Evolutionary conservation across 768 basidiomycete genomes (phyloP).

Genomic region (Mycena vulgaris): DNA sequence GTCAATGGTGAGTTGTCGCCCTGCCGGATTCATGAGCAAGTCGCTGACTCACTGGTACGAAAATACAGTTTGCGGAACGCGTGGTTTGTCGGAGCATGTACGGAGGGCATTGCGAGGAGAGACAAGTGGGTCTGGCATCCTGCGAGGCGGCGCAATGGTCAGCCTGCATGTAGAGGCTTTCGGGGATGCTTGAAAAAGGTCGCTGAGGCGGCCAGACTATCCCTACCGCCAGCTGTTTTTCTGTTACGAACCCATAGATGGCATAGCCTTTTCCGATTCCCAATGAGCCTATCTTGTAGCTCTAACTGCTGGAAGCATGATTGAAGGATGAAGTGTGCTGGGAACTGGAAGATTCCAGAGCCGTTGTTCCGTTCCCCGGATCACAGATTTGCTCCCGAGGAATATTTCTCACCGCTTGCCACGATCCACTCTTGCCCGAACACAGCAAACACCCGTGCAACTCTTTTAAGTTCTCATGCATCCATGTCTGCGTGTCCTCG

Average conservation of each 20-base stretch:
- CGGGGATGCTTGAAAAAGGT: slow-evolving; percentile 44
- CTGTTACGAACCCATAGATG: not conserved
- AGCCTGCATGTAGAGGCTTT: slow-evolving; percentile 62
- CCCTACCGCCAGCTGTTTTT: too few species aligned
- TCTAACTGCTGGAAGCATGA: too few species aligned
- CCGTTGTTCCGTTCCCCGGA: too few species aligned
- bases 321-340: too few species aligned
- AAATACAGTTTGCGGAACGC: slow-evolving; percentile 65
- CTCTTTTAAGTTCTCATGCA: not conserved
- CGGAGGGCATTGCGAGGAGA: slow-evolving; percentile 52
- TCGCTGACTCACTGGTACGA: not conserved
- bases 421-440: too few species aligned
- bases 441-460: too few species aligned
- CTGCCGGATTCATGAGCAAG: not conserved
- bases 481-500: slow-evolving; percentile 2
- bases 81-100: slow-evolving; percentile 54
- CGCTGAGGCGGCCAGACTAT: too few species aligned
- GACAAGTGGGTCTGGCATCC: slow-evolving; percentile 53
- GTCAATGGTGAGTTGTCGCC: slow-evolving; percentile 60
- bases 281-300: too few species aligned
- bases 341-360: too few species aligned
- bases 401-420: too few species aligned
- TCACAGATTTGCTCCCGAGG: too few species aligned
- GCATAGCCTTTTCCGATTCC: too few species aligned
- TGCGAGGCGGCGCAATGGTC: slow-evolving; percentile 61